Evolutionary conservation across 768 basidiomycete species (phyloP).

Genomic region (Tylopilus rubrobrunneus): DNA sequence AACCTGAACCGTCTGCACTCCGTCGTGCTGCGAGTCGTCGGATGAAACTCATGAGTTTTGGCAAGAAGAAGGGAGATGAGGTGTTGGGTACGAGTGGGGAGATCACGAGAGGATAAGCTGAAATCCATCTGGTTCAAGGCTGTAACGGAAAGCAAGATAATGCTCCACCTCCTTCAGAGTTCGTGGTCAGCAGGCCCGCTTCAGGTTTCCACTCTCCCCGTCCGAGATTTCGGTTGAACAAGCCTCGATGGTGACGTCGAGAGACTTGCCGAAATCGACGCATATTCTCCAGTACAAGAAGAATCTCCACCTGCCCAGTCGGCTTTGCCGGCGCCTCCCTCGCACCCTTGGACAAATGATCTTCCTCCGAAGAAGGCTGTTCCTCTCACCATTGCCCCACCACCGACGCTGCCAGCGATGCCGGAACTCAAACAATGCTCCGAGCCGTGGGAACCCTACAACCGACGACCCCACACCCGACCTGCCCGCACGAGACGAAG

Average conservation of each 20-base stretch:
- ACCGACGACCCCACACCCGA: too few relatives aligned
- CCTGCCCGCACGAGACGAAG: too few relatives aligned
- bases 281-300: constrained; percentile 21
- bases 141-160: constrained; percentile 18
- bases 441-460: too few relatives aligned
- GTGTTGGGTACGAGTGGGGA: neutral
- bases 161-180: neutral
- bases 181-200: neutral
- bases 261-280: constrained; percentile 30
- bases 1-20: constrained; percentile 24
- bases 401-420: too few relatives aligned
- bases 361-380: constrained; percentile 22
- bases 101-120: too few relatives aligned
- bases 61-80: constrained; percentile 36
- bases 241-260: constrained; percentile 30
- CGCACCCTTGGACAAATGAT: constrained; percentile 24
- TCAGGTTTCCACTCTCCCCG: constrained; percentile 16
- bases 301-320: constrained; percentile 31
- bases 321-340: constrained; percentile 28
- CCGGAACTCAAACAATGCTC: too few relatives aligned
- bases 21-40: constrained; percentile 27
- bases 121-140: too few relatives aligned
- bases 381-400: constrained; percentile 35
- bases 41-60: constrained; percentile 43
- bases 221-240: constrained; percentile 42